Evolutionary conservation across 1,284 basidiomycete species (phyloP).

Genomic region (Ganoderma meredithae): DNA sequence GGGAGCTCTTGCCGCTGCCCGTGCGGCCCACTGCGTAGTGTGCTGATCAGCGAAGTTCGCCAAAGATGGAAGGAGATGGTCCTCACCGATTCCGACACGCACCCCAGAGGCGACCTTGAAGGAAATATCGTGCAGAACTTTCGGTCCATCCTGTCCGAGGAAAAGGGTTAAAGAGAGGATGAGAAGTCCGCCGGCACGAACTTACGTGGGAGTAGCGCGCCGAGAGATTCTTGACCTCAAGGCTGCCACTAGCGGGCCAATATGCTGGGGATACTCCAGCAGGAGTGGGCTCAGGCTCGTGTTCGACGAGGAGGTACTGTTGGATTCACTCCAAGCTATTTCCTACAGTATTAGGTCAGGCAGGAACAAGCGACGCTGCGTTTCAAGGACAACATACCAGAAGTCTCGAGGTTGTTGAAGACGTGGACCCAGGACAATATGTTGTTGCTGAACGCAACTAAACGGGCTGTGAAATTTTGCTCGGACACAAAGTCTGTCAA

Average conservation of each 20-base stretch:
- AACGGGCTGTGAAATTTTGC: neutral
- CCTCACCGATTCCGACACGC: constrained; percentile 53
- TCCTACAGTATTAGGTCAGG: neutral
- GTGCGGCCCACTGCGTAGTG: constrained; percentile 61
- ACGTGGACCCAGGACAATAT: constrained; percentile 60
- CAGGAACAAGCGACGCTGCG: neutral
- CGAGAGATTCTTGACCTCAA: constrained; percentile 68
- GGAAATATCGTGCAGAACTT: constrained; percentile 56
- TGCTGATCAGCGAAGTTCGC: too few species aligned
- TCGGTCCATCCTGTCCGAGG: constrained; percentile 45
- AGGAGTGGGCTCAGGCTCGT: constrained; percentile 62
- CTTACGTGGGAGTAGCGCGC: constrained; percentile 57
- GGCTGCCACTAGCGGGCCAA: constrained; percentile 79
- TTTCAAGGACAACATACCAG: constrained; percentile 13
- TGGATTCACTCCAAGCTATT: constrained; percentile 49
- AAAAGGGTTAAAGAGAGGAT: constrained; percentile 14
- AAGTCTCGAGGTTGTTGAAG: constrained; percentile 65
- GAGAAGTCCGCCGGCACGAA: neutral
- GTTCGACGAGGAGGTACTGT: constrained; percentile 72
- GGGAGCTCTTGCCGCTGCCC: constrained; percentile 52
- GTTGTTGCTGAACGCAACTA: constrained; percentile 59
- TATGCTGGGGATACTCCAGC: constrained; percentile 72
- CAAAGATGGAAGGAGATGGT: neutral
- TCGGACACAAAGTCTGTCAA: neutral
- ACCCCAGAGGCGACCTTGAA: constrained; percentile 61